Evolutionary conservation across 345 rosid species (phyloP).

Genomic region (Hibiscus mutabilis): DNA sequence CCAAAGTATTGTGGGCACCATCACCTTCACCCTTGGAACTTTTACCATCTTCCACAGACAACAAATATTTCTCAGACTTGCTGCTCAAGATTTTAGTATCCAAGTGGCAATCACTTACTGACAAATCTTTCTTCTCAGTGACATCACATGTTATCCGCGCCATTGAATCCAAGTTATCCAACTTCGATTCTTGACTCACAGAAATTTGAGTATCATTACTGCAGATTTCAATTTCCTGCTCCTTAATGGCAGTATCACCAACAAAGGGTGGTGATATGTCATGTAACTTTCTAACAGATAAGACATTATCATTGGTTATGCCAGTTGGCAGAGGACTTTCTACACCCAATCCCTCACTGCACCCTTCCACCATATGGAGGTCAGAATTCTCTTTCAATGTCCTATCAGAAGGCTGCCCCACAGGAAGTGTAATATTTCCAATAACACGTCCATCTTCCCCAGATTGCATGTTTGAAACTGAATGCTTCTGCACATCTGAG

Average conservation of each 20-base stretch:
- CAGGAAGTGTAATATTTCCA: conserved; percentile 12
- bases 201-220: conserved; percentile 8
- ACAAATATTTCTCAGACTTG: conserved; percentile 23
- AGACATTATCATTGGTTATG: conserved; percentile 18
- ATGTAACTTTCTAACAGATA: conserved; percentile 6
- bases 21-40: conserved; percentile 21
- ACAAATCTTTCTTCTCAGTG: conserved; percentile 18
- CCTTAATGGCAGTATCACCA: conserved; percentile 11
- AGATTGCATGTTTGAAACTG: conserved; percentile 19
- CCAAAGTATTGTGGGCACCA: conserved; percentile 17
- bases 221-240: conserved; percentile 22
- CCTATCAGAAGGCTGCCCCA: conserved; percentile 23
- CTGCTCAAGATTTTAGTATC: conserved; percentile 12
- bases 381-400: conserved; percentile 25
- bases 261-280: conserved; percentile 14
- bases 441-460: conserved; percentile 22
- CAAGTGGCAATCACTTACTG: conserved; percentile 17
- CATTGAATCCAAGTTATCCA: conserved; percentile 11
- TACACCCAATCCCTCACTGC: conserved; percentile 18
- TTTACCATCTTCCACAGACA: conserved; percentile 18
- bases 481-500: conserved; percentile 17
- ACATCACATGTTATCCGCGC: conserved; percentile 11
- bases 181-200: conserved; percentile 13
- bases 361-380: conserved; percentile 28
- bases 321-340: conserved; percentile 13